Evolutionary conservation across 108 stramenopile genomes (phyloP).

Genomic region (Skeletonema tropicum): DNA sequence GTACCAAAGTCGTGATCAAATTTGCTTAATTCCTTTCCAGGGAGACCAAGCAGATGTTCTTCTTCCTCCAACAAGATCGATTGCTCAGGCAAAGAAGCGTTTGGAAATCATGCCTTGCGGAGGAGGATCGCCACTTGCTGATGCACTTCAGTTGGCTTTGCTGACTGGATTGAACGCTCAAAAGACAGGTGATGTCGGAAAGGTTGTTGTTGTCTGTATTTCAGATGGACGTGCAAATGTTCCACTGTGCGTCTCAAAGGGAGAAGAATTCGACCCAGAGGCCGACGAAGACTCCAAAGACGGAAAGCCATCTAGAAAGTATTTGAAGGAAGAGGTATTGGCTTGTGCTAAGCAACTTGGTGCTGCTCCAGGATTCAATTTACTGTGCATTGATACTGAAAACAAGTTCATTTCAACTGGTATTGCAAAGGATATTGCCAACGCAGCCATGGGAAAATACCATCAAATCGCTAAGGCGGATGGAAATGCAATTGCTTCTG

Average conservation of each 20-base stretch:
- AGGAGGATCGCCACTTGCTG: constrained; percentile 95
- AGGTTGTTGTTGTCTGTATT: constrained; percentile 94
- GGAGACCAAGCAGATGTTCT: constrained; percentile 94
- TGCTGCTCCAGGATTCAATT: constrained; percentile 85
- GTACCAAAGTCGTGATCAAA: constrained; percentile 96
- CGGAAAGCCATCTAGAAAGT: constrained; percentile 90
- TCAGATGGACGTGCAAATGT: constrained; percentile 97
- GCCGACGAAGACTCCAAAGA: constrained; percentile 86
- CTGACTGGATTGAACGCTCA: constrained; percentile 94
- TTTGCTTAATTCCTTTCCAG: constrained; percentile 96
- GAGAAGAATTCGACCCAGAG: constrained; percentile 89
- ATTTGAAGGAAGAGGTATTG: constrained; percentile 94
- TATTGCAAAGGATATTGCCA: constrained; percentile 95
- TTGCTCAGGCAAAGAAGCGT: constrained; percentile 91
- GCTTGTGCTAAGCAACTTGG: constrained; percentile 91
- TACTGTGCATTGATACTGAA: constrained; percentile 95
- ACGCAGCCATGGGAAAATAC: constrained; percentile 89
- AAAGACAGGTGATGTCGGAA: constrained; percentile 94
- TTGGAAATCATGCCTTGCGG: constrained; percentile 98
- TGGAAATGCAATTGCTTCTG: constrained; percentile 86
- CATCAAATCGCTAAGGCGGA: constrained; percentile 90
- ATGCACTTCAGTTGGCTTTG: constrained; percentile 86
- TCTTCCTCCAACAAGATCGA: constrained; percentile 94
- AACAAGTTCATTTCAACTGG: constrained; percentile 97
- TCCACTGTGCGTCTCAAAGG: constrained; percentile 85